Base-by-base conservation (phyloP, 768 basidiomycete genomes). In the Tylopilus rubrobrunneus region DNA sequence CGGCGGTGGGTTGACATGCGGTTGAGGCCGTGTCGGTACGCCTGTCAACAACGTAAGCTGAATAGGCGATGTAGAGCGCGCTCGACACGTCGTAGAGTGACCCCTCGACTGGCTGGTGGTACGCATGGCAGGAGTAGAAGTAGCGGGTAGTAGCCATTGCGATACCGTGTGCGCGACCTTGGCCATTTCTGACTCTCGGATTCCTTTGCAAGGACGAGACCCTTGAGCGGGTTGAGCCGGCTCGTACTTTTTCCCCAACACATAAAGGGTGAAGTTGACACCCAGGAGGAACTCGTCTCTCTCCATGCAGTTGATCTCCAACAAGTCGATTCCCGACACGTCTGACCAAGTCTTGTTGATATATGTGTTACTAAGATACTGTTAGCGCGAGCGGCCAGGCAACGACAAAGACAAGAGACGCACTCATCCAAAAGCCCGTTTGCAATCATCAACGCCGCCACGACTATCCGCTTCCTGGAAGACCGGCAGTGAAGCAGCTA, bases 351-450 rank as follows among this genome's bases (percentile, higher is more conserved):
- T 98, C 69, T 90, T 87, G 76, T 96, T 97, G 46, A 94, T 97
- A 75, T 97, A 99, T 0, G 94, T 96, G 71, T 98, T 98, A 68
- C 95, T 95, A 49, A 45, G 31, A 31, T 3, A 14, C 19, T 52
- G 59, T 64, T 39, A 45, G 55, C 23, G 56, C 5, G n/a, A 44
- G 21, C 3, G 21, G 46, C 1, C 1, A 39, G 31, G 17, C 40
- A 37, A 14, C 19, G 6, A 5, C 10, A 28, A 5, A 27, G 34
- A 51, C 31, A 50, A 12, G 43, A 8, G 4, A 80, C 91, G 61
- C 66, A 94, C 93, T 97, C 92, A 67, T 98, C 94, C 54, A 98
- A 76, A 67, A 92, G 94, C 74, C 98, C 98, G 76, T 99, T 99
- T 33, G 90, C 92, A 81, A 98, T 84, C 87, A 99, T 95, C 56